These are phyloP conservation scores for Fagus sylvatica DNA, from an alignment of 306 rosid genomes.

Conservation along the genomic window DNA sequence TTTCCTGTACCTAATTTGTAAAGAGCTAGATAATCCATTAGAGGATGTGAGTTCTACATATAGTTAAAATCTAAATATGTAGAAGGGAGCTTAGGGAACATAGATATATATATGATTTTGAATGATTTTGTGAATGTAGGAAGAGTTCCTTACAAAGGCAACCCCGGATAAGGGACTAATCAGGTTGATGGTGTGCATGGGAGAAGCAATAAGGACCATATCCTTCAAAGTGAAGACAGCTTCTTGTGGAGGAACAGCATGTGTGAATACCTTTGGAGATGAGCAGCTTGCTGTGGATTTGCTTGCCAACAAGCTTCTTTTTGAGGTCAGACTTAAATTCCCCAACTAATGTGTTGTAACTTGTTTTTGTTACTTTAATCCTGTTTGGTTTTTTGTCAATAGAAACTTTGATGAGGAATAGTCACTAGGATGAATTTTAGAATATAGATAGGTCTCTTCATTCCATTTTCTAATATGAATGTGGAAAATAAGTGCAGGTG, in stretches of 20 bases:
- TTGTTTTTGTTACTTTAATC: neutral
- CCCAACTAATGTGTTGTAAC: neutral
- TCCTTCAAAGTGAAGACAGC: slow-evolving; percentile 97
- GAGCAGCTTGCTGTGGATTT: slow-evolving; percentile 99
- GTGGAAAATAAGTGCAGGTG: neutral
- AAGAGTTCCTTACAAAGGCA: slow-evolving; percentile 82
- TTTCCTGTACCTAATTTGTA: neutral
- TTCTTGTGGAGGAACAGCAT: slow-evolving; percentile 97
- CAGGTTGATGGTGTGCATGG: slow-evolving; percentile 80
- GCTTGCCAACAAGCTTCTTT: slow-evolving; percentile 87
- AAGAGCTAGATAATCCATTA: neutral
- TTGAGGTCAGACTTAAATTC: slow-evolving; percentile 55
- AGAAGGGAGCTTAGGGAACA: neutral
- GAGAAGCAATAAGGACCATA: slow-evolving; percentile 93
- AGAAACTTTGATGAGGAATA: neutral
- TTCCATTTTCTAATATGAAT: neutral
- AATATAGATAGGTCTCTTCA: neutral
- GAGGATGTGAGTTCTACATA: neutral
- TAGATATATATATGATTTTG: neutral
- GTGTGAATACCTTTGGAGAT: slow-evolving; percentile 95
- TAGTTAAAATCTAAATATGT: neutral
- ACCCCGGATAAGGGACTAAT: slow-evolving; percentile 86
- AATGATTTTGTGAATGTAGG: slow-evolving; percentile 47
- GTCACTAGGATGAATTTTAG: neutral
- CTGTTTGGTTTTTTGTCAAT: neutral